These are phyloP conservation scores for Sisymbrium irio DNA, from an alignment of 345 rosid species.

Conservation along the genomic window DNA sequence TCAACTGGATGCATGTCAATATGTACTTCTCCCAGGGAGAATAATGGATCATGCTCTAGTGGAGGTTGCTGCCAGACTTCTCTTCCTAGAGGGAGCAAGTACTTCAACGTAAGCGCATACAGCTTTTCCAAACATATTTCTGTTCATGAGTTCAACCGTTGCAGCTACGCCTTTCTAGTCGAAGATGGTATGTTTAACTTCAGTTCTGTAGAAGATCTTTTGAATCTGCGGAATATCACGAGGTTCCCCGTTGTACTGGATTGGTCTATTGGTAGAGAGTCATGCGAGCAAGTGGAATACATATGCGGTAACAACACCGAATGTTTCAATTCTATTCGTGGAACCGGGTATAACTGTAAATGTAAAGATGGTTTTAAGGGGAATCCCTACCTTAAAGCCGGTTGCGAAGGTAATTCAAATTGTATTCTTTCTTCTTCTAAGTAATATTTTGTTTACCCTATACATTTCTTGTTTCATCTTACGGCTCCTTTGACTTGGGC, in stretches of 20 bases:
- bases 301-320: too few species aligned
- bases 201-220: neutral
- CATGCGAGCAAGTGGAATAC: too few species aligned
- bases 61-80: constrained; percentile 21
- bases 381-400: neutral
- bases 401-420: constrained; percentile 28
- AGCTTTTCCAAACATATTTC: neutral
- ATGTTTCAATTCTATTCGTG: neutral
- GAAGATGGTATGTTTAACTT: neutral
- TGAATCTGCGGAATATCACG: neutral
- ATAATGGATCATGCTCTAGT: neutral
- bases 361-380: constrained; percentile 15
- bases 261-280: neutral
- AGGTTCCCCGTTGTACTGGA: neutral
- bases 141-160: neutral
- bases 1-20: constrained; percentile 12
- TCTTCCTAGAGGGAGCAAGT: neutral
- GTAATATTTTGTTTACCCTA: too few species aligned
- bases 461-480: too few species aligned
- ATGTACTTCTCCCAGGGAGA: neutral
- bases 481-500: too few species aligned
- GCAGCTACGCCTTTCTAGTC: neutral
- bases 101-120: neutral
- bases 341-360: constrained; percentile 28
- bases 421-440: too few species aligned